Evolutionary conservation across 2,329 filamentous ascomycete species (phyloP).

Genomic region (Epichloe sylvatica): DNA sequence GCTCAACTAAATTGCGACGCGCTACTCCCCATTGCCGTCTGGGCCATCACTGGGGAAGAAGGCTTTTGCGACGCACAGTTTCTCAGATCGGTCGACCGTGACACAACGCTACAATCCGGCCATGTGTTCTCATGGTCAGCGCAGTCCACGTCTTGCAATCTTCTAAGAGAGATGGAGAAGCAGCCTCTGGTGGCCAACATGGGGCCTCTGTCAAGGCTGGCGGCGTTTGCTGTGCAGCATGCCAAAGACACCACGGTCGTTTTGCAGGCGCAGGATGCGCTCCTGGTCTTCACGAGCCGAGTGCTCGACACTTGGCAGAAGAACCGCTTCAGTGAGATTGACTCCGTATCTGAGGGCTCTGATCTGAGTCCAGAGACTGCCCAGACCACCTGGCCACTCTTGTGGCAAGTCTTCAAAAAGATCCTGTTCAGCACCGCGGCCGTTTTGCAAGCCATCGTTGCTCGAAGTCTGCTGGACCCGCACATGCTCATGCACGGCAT

Average conservation of each 20-base stretch:
- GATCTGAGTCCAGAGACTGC: slow-evolving; percentile 52
- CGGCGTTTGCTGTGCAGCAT: slow-evolving; percentile 49
- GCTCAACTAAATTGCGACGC: slow-evolving; percentile 49
- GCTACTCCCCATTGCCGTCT: slow-evolving; percentile 55
- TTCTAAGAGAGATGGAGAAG: slow-evolving; percentile 43
- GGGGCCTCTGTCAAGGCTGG: slow-evolving; percentile 51
- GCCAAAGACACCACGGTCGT: slow-evolving; percentile 31
- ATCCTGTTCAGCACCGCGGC: slow-evolving; percentile 64
- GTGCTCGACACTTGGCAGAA: slow-evolving; percentile 60
- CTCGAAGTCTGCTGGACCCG: slow-evolving; percentile 43
- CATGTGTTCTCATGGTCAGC: slow-evolving; percentile 48
- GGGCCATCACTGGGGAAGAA: slow-evolving; percentile 54
- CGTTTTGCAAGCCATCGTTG: slow-evolving; percentile 58
- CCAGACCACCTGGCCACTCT: slow-evolving; percentile 49
- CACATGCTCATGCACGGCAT: slow-evolving; percentile 26
- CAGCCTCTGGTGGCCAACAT: slow-evolving; percentile 51
- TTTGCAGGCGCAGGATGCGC: slow-evolving; percentile 41
- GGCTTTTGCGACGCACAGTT: slow-evolving; percentile 68
- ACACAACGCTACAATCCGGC: slow-evolving; percentile 38
- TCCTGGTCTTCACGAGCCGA: slow-evolving; percentile 52
- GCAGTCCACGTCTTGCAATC: slow-evolving; percentile 43
- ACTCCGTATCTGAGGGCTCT: slow-evolving; percentile 49
- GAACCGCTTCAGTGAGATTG: slow-evolving; percentile 59
- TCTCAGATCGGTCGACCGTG: slow-evolving; percentile 52
- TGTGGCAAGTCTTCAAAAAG: slow-evolving; percentile 65